Evolutionary conservation across 139 green algal species (phyloP).

Genomic region (Asterochloris erici): DNA sequence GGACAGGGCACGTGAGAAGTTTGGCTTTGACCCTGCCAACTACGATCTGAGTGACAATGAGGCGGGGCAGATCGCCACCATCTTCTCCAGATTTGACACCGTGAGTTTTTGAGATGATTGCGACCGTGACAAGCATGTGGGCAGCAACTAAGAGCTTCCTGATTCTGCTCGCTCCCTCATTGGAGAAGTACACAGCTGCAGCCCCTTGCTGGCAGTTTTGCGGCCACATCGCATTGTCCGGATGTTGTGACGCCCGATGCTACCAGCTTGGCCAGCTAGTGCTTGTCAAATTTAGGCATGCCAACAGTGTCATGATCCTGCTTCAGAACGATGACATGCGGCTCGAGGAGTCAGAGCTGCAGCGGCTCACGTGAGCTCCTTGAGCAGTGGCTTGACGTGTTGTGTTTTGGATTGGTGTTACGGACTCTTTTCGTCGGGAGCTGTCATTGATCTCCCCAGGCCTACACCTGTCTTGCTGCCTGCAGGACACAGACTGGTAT

Average conservation of each 20-base stretch:
- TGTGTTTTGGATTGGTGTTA: not conserved
- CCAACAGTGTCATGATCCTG: too few species aligned
- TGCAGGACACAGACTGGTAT: slow-evolving; percentile 4
- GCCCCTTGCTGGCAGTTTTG: too few species aligned
- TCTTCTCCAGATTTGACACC: slow-evolving; percentile 42
- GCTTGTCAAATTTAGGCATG: too few species aligned
- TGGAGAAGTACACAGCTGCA: too few species aligned
- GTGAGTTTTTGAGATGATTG: too few species aligned
- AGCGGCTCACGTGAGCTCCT: slow-evolving; percentile 4
- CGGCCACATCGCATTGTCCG: too few species aligned
- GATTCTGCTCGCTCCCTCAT: too few species aligned
- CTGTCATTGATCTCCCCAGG: not conserved
- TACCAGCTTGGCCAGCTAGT: too few species aligned
- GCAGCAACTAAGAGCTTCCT: too few species aligned
- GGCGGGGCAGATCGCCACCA: slow-evolving; percentile 61
- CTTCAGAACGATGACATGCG: slow-evolving; percentile 24
- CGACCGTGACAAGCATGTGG: too few species aligned
- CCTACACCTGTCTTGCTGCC: too few species aligned
- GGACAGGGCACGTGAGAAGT: slow-evolving; percentile 54
- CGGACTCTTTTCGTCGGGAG: not conserved
- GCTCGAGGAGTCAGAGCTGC: slow-evolving; percentile 21
- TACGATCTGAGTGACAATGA: slow-evolving; percentile 59
- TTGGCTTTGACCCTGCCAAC: slow-evolving; percentile 56
- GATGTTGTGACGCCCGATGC: too few species aligned
- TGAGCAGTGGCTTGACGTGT: not conserved